A percentile compares a stretch with the other conserved stretches of the same genome.
Conservation (phyloP, 352 stramenopile species). For the Globisporangium apiculatum region DNA sequence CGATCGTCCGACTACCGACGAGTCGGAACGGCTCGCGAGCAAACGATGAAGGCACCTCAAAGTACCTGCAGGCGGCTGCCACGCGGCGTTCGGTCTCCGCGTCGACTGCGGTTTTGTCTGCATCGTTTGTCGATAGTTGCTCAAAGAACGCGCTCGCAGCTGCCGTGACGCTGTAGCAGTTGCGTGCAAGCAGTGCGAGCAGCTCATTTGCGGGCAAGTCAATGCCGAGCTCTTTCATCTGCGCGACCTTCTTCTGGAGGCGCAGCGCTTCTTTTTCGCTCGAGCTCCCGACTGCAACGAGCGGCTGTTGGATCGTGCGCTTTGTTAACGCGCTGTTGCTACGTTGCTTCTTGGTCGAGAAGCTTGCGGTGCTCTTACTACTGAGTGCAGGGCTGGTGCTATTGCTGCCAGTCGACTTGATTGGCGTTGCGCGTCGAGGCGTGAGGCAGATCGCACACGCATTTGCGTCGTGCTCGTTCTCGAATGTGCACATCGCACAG, state of each 20-base stretch:
- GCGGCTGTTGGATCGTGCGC: slow-evolving; percentile 24
- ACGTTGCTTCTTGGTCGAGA: slow-evolving; percentile 13
- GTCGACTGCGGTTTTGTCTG: slow-evolving; percentile 4
- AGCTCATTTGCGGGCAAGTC: slow-evolving; percentile 45
- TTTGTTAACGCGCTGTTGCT: slow-evolving; percentile 1
- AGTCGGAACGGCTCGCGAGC: slow-evolving; percentile 27
- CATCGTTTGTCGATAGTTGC: slow-evolving; percentile 11
- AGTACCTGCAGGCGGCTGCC: slow-evolving; percentile 11
- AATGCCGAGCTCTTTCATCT: slow-evolving; percentile 74
- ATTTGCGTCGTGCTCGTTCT: slow-evolving; percentile 32
- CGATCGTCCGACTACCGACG: slow-evolving; percentile 38
- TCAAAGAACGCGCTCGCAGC: slow-evolving; percentile 78
- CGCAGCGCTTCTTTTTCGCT: slow-evolving; percentile 49
- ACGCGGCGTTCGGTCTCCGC: slow-evolving; percentile 16
- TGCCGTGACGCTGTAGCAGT: slow-evolving; percentile 66
- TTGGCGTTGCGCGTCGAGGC: slow-evolving; percentile 2
- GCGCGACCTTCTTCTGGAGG: slow-evolving; percentile 58
- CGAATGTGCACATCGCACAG: slow-evolving; percentile 69
- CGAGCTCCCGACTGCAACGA: slow-evolving; percentile 55
- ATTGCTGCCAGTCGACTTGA: slow-evolving; percentile 1
- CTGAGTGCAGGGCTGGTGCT: background rate
- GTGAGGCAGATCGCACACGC: slow-evolving; percentile 55
- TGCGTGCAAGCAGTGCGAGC: slow-evolving; percentile 50
- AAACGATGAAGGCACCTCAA: slow-evolving; percentile 22
- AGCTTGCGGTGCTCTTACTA: no score